phyloP scores from a whole-genome alignment of 495 filamentous ascomycete genomes.

The Aspergillus olivimuriae region DNA sequence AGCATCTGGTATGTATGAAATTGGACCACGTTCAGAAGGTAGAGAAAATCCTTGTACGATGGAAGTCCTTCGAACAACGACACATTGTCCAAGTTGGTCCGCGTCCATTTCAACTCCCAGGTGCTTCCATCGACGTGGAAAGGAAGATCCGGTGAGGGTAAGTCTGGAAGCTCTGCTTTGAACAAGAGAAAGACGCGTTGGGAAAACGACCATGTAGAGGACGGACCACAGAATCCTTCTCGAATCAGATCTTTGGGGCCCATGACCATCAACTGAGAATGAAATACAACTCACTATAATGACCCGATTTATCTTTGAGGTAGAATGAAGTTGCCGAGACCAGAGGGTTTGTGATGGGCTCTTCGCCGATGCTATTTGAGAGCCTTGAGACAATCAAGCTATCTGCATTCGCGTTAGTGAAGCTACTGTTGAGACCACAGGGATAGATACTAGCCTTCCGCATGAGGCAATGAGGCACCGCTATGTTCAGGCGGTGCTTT shows the following conservation, averaged over 20 bases:
- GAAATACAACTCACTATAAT: neutral
- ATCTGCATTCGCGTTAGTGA: neutral
- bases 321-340: constrained; percentile 3
- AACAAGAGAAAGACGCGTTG: constrained; percentile 1
- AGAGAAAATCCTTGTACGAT: neutral
- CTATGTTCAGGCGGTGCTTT: no score
- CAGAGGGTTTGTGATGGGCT: constrained; percentile 3
- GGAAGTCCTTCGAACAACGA: neutral
- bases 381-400: neutral
- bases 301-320: neutral
- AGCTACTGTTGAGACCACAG: neutral
- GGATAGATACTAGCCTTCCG: no score
- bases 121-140: constrained; percentile 4
- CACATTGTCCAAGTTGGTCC: neutral
- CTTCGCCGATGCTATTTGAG: neutral
- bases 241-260: neutral
- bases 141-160: neutral
- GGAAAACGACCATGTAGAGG: constrained; percentile 2
- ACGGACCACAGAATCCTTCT: constrained; percentile 1
- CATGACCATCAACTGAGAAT: neutral
- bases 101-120: constrained; percentile 1
- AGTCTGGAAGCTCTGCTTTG: neutral
- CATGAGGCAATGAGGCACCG: no score
- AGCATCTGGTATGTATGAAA: constrained; percentile 2
- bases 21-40: neutral